Conservation (phyloP, 2,329 filamentous ascomycete species). For the Cercospora janseana region DNA sequence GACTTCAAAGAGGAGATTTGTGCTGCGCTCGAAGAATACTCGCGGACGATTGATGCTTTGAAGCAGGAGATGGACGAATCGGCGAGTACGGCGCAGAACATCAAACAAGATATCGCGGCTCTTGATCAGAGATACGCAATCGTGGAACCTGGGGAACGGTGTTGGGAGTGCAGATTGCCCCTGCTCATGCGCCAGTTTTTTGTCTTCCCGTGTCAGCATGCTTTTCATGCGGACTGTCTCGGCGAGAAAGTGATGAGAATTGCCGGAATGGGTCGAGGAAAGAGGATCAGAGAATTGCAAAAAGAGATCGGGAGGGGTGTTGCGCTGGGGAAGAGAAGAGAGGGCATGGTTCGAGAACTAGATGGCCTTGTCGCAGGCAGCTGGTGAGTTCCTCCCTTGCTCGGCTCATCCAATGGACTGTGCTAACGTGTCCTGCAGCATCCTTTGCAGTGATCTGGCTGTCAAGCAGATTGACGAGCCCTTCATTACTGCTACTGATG, state of each 20-base stretch:
- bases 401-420: not conserved
- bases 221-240: constrained; percentile 93
- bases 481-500: constrained; percentile 73
- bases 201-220: constrained; percentile 96
- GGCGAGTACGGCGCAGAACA: constrained; percentile 81
- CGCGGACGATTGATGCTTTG: constrained; percentile 80
- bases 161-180: constrained; percentile 82
- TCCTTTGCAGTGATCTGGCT: constrained; percentile 90
- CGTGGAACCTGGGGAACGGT: constrained; percentile 92
- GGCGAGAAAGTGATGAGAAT: constrained; percentile 82
- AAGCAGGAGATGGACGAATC: constrained; percentile 96
- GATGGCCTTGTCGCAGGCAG: constrained; percentile 87
- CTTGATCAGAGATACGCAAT: constrained; percentile 91
- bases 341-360: constrained; percentile 81
- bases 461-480: constrained; percentile 94
- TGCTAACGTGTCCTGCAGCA: constrained; percentile 52
- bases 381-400: constrained; percentile 48
- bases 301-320: constrained; percentile 72
- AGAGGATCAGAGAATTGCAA: constrained; percentile 82
- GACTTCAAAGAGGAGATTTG: constrained; percentile 99
- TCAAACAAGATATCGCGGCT: constrained; percentile 81
- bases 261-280: constrained; percentile 70
- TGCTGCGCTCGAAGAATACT: constrained; percentile 87
- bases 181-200: constrained; percentile 91
- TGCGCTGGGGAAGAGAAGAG: constrained; percentile 68